Conservation (phyloP, 768 basidiomycete genomes). For the Agrocybe praecox region DNA sequence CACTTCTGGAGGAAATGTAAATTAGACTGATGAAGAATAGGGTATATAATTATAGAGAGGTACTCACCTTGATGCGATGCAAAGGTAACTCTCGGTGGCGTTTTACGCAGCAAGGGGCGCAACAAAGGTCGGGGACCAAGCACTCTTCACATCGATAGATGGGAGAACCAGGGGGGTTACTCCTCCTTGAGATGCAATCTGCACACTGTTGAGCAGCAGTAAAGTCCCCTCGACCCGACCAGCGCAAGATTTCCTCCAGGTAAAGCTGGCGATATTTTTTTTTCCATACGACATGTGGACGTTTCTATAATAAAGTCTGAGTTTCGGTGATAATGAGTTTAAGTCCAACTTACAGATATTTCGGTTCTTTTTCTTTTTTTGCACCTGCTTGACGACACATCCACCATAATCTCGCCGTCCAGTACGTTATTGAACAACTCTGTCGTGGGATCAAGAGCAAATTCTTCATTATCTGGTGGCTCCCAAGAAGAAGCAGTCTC, state of each 20-base stretch:
- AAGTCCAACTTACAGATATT: too few relatives aligned
- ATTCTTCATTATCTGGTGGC: too few relatives aligned
- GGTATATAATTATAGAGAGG: too few relatives aligned
- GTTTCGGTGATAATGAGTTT: too few relatives aligned
- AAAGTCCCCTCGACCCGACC: background rate
- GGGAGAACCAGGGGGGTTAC: background rate
- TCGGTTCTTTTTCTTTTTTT: background rate
- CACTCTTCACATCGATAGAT: background rate
- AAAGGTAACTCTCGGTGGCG: background rate
- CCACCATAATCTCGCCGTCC: background rate
- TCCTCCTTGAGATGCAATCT: background rate
- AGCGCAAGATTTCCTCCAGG: background rate
- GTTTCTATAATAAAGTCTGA: background rate
- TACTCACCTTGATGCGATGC: conserved; percentile 2
- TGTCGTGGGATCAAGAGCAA: too few relatives aligned
- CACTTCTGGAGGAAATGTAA: background rate
- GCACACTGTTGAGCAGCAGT: background rate
- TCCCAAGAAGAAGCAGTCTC: too few relatives aligned
- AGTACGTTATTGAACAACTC: background rate
- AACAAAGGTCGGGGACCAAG: background rate
- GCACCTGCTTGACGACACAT: background rate
- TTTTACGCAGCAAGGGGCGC: background rate
- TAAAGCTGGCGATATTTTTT: background rate
- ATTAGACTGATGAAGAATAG: background rate
- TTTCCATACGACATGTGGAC: conserved; percentile 1